Evolutionary conservation across 176 grass and related monocot genomes (phyloP).

Genomic region (Metroxylon sagu): DNA sequence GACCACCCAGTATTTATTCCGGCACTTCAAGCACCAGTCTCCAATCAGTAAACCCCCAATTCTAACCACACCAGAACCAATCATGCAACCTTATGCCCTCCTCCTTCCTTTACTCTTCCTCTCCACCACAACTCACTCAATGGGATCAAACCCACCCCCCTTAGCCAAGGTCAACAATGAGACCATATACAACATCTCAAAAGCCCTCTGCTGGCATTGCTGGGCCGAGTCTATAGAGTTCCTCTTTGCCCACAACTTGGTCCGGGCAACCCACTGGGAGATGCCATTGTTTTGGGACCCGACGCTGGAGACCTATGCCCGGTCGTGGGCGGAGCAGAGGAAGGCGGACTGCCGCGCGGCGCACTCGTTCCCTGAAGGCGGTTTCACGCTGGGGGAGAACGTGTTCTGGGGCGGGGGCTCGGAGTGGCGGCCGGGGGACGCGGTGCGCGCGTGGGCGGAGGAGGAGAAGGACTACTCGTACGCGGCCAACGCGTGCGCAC

Average conservation of each 20-base stretch:
- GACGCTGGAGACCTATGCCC: conserved; percentile 35
- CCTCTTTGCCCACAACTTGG: conserved; percentile 52
- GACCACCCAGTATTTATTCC: too few relatives aligned
- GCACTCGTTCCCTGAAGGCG: conserved; percentile 58
- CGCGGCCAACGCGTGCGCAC: conserved; percentile 43
- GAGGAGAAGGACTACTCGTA: conserved; percentile 57
- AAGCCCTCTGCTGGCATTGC: conserved; percentile 34
- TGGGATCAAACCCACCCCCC: background rate
- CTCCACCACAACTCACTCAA: background rate
- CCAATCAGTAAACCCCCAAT: too few relatives aligned
- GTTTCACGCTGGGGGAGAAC: conserved; percentile 71
- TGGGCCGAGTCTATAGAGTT: conserved; percentile 50
- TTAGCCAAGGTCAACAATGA: conserved; percentile 6
- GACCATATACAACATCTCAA: conserved; percentile 27
- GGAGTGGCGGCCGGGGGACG: conserved; percentile 36
- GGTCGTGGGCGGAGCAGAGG: conserved; percentile 50
- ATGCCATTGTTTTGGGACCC: conserved; percentile 49
- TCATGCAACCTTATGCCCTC: background rate
- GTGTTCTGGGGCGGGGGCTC: conserved; percentile 54
- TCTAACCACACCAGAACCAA: too few relatives aligned
- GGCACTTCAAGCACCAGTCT: too few relatives aligned
- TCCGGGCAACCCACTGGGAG: conserved; percentile 43
- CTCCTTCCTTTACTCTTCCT: background rate
- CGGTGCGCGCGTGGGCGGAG: conserved; percentile 47
- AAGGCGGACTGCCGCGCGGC: conserved; percentile 34